These are phyloP conservation scores for Crithidia sp. DNA, from an alignment of 208 protist species.

Conservation along the genomic window DNA sequence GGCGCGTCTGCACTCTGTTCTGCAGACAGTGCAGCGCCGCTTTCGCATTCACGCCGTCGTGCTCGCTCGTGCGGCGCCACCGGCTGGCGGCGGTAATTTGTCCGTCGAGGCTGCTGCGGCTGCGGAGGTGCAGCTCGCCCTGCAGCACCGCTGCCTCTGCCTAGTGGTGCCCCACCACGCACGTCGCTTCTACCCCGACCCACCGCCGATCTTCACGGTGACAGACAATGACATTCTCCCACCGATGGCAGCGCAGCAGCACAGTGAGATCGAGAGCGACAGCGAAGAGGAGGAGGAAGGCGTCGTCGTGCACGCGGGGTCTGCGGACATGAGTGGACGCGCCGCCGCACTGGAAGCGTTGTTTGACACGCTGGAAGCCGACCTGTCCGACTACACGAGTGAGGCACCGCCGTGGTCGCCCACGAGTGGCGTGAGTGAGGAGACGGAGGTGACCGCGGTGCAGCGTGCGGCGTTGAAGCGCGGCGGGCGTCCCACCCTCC, in stretches of 20 bases:
- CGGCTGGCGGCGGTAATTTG: no score
- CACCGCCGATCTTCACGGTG: not conserved
- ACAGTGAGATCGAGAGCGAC: not conserved
- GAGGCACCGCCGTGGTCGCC: slow-evolving; percentile 1
- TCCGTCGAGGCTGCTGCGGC: slow-evolving; percentile 1
- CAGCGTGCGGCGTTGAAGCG: slow-evolving; percentile 21
- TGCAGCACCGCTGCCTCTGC: slow-evolving; percentile 42
- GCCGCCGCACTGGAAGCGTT: slow-evolving; percentile 14
- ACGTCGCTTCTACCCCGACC: not conserved
- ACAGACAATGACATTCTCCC: slow-evolving; percentile 19
- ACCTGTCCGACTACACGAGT: not conserved
- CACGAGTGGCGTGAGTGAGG: not conserved
- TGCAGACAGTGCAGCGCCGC: slow-evolving; percentile 19
- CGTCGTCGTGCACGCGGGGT: not conserved
- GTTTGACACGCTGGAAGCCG: slow-evolving; percentile 20
- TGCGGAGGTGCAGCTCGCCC: slow-evolving; percentile 34
- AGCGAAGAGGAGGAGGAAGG: slow-evolving; percentile 8
- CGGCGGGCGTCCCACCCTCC: not conserved
- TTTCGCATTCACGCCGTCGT: slow-evolving; percentile 40
- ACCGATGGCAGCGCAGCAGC: no score
- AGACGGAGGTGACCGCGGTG: slow-evolving; percentile 1
- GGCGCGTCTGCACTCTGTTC: slow-evolving; percentile 13
- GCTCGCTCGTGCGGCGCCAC: slow-evolving; percentile 9
- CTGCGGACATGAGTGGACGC: not conserved
- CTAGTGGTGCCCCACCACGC: slow-evolving; percentile 24